Conservation (phyloP, 495 filamentous ascomycete genomes). For the Tuber umbilicatum region DNA sequence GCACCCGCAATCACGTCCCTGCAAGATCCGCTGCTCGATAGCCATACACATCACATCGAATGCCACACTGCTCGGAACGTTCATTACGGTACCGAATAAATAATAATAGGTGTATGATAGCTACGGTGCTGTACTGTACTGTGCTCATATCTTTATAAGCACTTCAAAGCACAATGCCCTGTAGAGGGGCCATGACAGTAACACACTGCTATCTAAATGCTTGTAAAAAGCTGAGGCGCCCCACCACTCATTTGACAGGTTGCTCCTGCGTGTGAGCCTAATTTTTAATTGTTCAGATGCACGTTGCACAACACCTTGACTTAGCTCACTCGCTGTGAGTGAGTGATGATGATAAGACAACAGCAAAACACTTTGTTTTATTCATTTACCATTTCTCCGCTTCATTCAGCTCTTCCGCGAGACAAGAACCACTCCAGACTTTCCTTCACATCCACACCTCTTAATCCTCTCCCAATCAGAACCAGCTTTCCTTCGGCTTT, state of each 20-base stretch:
- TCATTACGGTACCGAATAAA: background rate
- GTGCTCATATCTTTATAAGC: background rate
- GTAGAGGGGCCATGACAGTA: background rate
- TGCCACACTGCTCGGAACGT: background rate
- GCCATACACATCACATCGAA: background rate
- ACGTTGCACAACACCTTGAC: background rate
- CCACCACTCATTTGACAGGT: background rate
- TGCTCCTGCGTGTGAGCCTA: background rate
- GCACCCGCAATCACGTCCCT: background rate
- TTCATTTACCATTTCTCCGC: background rate
- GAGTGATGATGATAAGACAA: background rate
- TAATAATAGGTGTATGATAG: background rate
- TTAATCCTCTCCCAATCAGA: conserved; percentile 37
- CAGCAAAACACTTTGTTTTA: background rate
- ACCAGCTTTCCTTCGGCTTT: conserved; percentile 38
- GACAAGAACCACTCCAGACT: conserved; percentile 41
- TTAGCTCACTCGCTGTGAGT: background rate
- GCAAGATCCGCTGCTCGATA: background rate
- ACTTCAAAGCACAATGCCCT: background rate
- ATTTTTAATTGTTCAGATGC: background rate
- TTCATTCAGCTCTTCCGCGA: conserved; percentile 3
- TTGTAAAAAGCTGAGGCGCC: background rate
- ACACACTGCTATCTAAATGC: background rate
- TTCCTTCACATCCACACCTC: conserved; percentile 23
- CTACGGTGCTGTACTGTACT: background rate